Evolutionary conservation across 2,329 filamentous ascomycete species (phyloP).

Genomic region (Diaporthe batatas): DNA sequence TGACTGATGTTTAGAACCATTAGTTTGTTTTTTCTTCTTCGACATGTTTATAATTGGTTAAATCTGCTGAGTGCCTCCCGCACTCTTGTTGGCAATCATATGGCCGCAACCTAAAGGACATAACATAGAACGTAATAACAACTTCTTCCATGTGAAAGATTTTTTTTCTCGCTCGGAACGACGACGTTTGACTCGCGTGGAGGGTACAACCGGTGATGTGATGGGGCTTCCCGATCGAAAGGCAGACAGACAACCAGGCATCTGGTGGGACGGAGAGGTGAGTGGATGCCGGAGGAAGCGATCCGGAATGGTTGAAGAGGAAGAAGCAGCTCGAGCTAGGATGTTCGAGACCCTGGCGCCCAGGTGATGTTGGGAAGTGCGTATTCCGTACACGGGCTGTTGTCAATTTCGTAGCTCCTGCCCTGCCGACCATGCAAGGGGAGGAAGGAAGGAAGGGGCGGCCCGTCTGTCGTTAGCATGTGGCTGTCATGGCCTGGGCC

Average conservation of each 20-base stretch:
- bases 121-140: constrained; percentile 3
- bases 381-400: neutral
- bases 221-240: neutral
- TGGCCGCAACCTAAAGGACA: neutral
- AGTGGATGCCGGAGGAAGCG: neutral
- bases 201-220: neutral
- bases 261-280: neutral
- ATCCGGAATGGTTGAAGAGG: neutral
- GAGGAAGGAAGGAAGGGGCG: constrained; percentile 14
- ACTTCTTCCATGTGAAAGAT: neutral
- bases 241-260: too few species aligned
- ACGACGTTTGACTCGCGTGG: constrained; percentile 13
- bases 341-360: neutral
- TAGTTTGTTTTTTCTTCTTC: neutral
- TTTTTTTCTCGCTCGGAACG: neutral
- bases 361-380: neutral
- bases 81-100: constrained; percentile 6
- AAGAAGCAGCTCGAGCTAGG: neutral
- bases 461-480: constrained; percentile 10
- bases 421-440: constrained; percentile 27
- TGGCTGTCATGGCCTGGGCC: constrained; percentile 9
- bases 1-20: neutral
- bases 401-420: constrained; percentile 9
- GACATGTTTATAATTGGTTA: neutral
- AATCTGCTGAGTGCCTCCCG: neutral